Base-by-base conservation (phyloP, 1,284 basidiomycete species). In the Bondarzewia mesenterica region DNA sequence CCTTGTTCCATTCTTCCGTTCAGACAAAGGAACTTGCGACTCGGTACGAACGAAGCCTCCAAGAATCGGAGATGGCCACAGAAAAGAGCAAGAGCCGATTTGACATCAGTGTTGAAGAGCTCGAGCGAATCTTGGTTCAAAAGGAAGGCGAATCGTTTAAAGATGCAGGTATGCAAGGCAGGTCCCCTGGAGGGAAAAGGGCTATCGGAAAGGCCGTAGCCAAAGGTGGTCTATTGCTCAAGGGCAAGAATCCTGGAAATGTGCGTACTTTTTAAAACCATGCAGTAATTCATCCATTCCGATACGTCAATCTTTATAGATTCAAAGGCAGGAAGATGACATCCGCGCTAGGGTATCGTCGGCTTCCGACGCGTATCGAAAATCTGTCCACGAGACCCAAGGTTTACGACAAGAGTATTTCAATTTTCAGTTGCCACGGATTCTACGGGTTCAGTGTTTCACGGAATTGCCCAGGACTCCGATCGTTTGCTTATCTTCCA, bases 251-350 rank as follows among this genome's bases (percentile, higher is more conserved):
- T 58, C 89, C 93, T 1, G 89, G 85, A 52, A 93, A 93, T 63
- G 89, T 89, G 46, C 40, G 77, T 66, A 48, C 47, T 38, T 20
- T n/a, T 15, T 20, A 10, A 32, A 32, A n/a, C 10, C n/a, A 12
- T 32, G n/a, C n/a, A n/a, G 5, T 32, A n/a, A n/a, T 12, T 1
- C 10, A 32, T 14, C 25, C 43, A 41, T 50, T 46, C 22, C 27
- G 29, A 46, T 46, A 3, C 7, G 48, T 55, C 58, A 49, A 21
- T 26, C 56, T 48, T 50, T 42, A 15, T 67, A 93, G 84, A 85
- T 98, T 49, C 85, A 89, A 67, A 78, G 87, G 53, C 93, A 97
- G 68, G 96, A 98, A 64, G 95, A 98, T 57, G 95, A 99, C 61
- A 82, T 95, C 42, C 75, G 96, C 47, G 71, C 78, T 23, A 75